Evolutionary conservation across 495 filamentous ascomycete species (phyloP).

Genomic region (Aspergillus ostianus): DNA sequence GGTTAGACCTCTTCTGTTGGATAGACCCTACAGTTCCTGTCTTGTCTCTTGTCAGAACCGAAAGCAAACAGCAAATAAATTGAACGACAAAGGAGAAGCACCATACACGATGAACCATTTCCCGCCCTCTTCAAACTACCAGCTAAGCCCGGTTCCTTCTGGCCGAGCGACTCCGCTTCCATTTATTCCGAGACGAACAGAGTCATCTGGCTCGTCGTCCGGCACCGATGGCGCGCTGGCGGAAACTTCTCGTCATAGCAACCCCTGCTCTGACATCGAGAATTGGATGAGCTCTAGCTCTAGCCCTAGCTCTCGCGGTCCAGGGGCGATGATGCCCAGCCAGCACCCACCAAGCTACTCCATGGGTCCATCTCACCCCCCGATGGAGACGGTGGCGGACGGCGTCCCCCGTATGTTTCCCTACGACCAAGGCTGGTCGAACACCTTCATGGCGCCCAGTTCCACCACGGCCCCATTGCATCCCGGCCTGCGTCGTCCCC

Average conservation of each 20-base stretch:
- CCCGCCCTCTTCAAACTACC: constrained; percentile 16
- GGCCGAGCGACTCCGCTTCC: constrained; percentile 25
- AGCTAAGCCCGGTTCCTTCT: constrained; percentile 26
- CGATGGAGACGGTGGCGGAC: constrained; percentile 12
- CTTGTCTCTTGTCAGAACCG: neutral
- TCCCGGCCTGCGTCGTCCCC: constrained; percentile 13
- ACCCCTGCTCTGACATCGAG: constrained; percentile 18
- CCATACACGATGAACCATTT: constrained; percentile 24
- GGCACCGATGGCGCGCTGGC: constrained; percentile 16
- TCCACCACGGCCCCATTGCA: constrained; percentile 16
- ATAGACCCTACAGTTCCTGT: neutral
- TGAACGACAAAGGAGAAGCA: neutral
- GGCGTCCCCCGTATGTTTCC: constrained; percentile 17
- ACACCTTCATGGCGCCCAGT: constrained; percentile 13
- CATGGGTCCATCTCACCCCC: constrained; percentile 13
- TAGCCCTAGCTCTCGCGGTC: constrained; percentile 25
- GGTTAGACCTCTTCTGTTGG: neutral
- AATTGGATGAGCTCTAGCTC: constrained; percentile 30
- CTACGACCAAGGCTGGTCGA: constrained; percentile 10
- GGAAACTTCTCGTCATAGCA: constrained; percentile 15
- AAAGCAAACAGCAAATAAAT: neutral
- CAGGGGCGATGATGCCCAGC: constrained; percentile 20
- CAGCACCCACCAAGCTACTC: constrained; percentile 21
- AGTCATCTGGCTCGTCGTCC: constrained; percentile 12
- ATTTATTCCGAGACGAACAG: constrained; percentile 22